phyloP scores from a whole-genome alignment of 352 stramenopile genomes.

The Phytophthora nicotianae region DNA sequence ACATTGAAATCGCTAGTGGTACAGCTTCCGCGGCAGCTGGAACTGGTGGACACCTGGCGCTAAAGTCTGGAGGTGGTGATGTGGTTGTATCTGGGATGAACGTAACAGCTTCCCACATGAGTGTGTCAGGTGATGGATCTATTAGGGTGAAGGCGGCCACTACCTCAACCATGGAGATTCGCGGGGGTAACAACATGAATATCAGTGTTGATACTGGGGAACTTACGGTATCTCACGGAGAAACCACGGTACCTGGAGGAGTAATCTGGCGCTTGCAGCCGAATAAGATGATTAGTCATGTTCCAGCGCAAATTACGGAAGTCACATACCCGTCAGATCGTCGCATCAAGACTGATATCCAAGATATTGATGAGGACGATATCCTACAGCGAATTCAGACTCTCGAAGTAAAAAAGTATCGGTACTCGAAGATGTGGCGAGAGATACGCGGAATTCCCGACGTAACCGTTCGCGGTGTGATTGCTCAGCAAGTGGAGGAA shows the following conservation, averaged over 20 bases:
- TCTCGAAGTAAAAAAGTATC: conserved; percentile 91
- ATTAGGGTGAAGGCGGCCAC: conserved; percentile 39
- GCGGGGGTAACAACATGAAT: conserved; percentile 53
- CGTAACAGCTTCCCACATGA: conserved; percentile 27
- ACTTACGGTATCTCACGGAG: conserved; percentile 51
- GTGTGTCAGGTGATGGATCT: conserved; percentile 38
- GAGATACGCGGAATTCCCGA: conserved; percentile 82
- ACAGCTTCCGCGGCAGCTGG: conserved; percentile 18
- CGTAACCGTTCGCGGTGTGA: conserved; percentile 87
- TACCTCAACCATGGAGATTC: conserved; percentile 47
- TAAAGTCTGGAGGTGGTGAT: conserved; percentile 38
- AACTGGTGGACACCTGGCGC: conserved; percentile 24
- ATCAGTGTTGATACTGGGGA: conserved; percentile 55
- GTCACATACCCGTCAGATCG: conserved; percentile 93
- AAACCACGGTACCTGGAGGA: conserved; percentile 52
- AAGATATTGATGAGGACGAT: conserved; percentile 87
- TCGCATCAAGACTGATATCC: conserved; percentile 93
- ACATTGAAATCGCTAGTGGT: conserved; percentile 35
- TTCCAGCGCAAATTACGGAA: conserved; percentile 90
- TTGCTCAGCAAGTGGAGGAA: conserved; percentile 91
- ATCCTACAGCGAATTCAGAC: conserved; percentile 89
- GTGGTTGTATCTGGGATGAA: conserved; percentile 29
- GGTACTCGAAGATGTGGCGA: conserved; percentile 92
- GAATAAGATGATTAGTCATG: conserved; percentile 67
- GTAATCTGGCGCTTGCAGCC: conserved; percentile 56